These are phyloP conservation scores for Solanum hybrid DNA, from an alignment of 305 asterid species.

Conservation along the genomic window DNA sequence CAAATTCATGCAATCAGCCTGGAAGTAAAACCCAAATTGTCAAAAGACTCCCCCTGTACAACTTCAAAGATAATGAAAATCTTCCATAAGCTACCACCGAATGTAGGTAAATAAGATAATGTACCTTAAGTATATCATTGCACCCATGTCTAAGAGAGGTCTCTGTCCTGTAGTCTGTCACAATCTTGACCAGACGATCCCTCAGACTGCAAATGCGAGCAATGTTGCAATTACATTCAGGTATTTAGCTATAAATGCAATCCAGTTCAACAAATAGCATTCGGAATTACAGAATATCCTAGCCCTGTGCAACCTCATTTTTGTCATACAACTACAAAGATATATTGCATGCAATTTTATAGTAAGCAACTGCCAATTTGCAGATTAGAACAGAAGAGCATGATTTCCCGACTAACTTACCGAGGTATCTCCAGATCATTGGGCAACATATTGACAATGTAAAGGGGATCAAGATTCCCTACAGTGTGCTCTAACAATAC, in stretches of 20 bases:
- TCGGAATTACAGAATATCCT: not conserved
- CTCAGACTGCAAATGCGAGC: constrained; percentile 57
- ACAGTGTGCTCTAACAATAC: constrained; percentile 94
- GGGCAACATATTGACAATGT: constrained; percentile 86
- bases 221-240: not conserved
- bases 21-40: constrained; percentile 8
- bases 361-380: not conserved
- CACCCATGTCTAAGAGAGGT: constrained; percentile 94
- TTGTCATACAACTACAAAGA: not conserved
- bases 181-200: constrained; percentile 87
- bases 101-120: not conserved
- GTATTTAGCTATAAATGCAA: not conserved
- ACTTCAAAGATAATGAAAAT: not conserved
- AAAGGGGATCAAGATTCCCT: constrained; percentile 96
- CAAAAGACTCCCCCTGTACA: not conserved
- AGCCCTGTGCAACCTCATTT: not conserved
- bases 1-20: constrained; percentile 92
- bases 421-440: constrained; percentile 94
- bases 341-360: not conserved
- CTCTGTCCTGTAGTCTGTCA: constrained; percentile 97
- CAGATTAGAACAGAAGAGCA: not conserved
- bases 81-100: not conserved
- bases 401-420: constrained; percentile 29
- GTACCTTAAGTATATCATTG: constrained; percentile 87
- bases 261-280: not conserved